These are phyloP conservation scores for Puccinia novopanici DNA, from an alignment of 1,284 basidiomycete species.

Conservation along the genomic window DNA sequence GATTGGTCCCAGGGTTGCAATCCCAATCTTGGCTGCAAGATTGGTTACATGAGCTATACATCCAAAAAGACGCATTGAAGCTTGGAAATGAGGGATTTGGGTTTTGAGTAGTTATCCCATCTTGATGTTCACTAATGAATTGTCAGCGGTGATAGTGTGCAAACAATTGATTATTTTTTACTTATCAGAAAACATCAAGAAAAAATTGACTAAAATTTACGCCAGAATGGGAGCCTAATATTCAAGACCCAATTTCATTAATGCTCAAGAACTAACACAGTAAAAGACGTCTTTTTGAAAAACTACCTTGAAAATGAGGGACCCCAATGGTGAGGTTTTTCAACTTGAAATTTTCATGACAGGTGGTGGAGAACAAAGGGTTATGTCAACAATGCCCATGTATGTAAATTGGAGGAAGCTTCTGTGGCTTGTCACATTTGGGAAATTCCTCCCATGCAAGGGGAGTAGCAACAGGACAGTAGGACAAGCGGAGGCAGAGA, in stretches of 20 bases:
- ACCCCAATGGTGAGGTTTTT: too few relatives aligned
- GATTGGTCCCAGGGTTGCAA: not conserved
- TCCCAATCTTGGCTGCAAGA: not conserved
- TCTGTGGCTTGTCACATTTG: too few relatives aligned
- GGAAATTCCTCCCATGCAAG: too few relatives aligned
- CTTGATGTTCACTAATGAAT: not conserved
- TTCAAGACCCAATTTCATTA: too few relatives aligned
- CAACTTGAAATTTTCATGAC: too few relatives aligned
- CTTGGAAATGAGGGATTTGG: not conserved
- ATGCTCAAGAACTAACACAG: not conserved
- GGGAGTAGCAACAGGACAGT: too few relatives aligned
- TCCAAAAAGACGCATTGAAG: too few relatives aligned
- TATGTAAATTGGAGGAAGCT: too few relatives aligned
- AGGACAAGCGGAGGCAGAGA: too few relatives aligned
- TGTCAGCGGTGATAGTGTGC: slow-evolving; percentile 14
- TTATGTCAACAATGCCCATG: too few relatives aligned
- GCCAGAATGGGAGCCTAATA: not conserved
- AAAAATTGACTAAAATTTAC: not conserved
- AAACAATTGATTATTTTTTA: not conserved
- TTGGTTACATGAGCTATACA: slow-evolving; percentile 2
- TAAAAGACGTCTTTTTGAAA: not conserved
- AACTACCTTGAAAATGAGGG: not conserved
- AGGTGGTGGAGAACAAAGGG: too few relatives aligned
- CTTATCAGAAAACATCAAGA: not conserved
- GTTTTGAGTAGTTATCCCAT: not conserved